These are phyloP conservation scores for Penicillium longicatenatum DNA, from an alignment of 495 filamentous ascomycete species.

Conservation along the genomic window DNA sequence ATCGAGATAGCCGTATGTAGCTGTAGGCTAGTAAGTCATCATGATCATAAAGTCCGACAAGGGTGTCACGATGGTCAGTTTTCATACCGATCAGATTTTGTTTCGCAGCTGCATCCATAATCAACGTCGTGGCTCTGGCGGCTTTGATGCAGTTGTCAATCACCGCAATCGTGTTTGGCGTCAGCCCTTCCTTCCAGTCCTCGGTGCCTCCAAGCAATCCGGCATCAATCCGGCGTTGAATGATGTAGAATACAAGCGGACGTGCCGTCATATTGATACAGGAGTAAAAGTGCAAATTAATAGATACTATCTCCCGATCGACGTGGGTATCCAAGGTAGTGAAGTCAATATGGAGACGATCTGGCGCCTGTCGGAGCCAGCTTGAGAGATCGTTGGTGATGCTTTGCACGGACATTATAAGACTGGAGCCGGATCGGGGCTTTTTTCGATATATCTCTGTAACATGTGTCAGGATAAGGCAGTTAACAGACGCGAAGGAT, in stretches of 20 bases:
- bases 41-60: neutral
- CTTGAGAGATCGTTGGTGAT: slow-evolving; percentile 45
- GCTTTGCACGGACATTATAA: slow-evolving; percentile 47
- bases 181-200: slow-evolving; percentile 46
- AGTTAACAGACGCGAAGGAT: neutral
- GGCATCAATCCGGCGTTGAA: slow-evolving; percentile 44
- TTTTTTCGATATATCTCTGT: slow-evolving; percentile 49
- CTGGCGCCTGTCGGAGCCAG: slow-evolving; percentile 44
- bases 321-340: slow-evolving; percentile 34
- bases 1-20: slow-evolving; percentile 55
- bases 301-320: slow-evolving; percentile 48
- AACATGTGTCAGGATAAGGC: neutral
- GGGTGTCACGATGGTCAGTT: neutral
- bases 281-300: slow-evolving; percentile 51
- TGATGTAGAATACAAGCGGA: slow-evolving; percentile 51
- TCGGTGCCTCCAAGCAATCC: slow-evolving; percentile 23
- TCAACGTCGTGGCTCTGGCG: slow-evolving; percentile 47
- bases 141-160: slow-evolving; percentile 51
- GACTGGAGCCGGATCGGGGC: slow-evolving; percentile 42
- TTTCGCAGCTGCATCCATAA: slow-evolving; percentile 48
- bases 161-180: slow-evolving; percentile 43
- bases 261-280: slow-evolving; percentile 55
- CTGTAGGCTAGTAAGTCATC: slow-evolving; percentile 18
- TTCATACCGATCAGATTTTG: slow-evolving; percentile 46
- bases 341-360: slow-evolving; percentile 47